Conservation (phyloP, 768 basidiomycete species). For the Lactifluus rugatus region DNA sequence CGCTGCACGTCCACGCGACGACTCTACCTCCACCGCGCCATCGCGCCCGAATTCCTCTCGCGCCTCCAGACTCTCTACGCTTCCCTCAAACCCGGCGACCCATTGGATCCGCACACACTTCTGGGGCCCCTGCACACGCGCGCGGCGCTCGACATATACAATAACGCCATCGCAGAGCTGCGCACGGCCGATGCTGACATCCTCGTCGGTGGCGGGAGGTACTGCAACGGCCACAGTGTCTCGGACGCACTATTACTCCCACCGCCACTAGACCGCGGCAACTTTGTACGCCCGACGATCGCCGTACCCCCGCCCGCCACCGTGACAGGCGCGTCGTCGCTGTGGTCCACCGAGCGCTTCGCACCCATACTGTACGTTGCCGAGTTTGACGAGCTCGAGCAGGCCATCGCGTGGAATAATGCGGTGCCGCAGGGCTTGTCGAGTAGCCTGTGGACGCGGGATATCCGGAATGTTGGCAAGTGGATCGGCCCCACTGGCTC, state of each 20-base stretch:
- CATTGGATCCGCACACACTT: conserved; percentile 60
- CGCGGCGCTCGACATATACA: conserved; percentile 60
- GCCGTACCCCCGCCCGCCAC: conserved; percentile 41
- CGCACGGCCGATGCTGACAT: conserved; percentile 63
- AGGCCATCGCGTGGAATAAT: conserved; percentile 88
- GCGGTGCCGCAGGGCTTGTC: conserved; percentile 86
- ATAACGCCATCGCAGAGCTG: conserved; percentile 49
- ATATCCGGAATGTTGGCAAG: conserved; percentile 73
- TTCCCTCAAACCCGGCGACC: conserved; percentile 73
- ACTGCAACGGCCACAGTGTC: conserved; percentile 24
- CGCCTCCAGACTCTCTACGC: conserved; percentile 67
- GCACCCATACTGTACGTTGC: conserved; percentile 84
- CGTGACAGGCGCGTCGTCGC: conserved; percentile 25
- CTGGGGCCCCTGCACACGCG: conserved; percentile 79
- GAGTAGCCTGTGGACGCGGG: conserved; percentile 84
- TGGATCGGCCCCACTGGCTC: conserved; percentile 89
- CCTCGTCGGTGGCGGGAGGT: conserved; percentile 65
- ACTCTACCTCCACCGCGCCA: conserved; percentile 74
- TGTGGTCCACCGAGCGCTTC: conserved; percentile 79
- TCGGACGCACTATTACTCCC: conserved; percentile 21
- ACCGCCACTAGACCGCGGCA: conserved; percentile 49
- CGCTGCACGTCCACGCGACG: conserved; percentile 90
- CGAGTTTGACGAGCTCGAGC: conserved; percentile 75
- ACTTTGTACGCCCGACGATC: conserved; percentile 86
- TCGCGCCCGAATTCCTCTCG: conserved; percentile 68